Evolutionary conservation across 2,329 filamentous ascomycete genomes (phyloP).

Genomic region (Nakataea oryzae): DNA sequence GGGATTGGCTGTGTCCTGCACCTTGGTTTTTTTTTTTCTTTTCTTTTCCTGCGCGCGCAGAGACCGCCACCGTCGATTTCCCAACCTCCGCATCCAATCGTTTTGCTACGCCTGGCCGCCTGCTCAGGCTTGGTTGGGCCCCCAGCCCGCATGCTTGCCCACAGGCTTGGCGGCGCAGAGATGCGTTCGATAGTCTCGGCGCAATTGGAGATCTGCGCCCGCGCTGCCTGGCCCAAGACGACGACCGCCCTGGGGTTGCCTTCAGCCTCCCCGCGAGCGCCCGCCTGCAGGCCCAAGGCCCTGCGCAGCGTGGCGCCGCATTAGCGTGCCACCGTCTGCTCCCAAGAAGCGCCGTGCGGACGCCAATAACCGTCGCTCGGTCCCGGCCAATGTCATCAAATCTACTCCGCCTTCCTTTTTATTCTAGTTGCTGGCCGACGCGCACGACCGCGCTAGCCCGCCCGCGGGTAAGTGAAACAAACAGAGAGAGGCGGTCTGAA

Average conservation of each 20-base stretch:
- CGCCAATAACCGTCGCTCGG: neutral
- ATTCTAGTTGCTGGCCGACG: neutral
- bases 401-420: neutral
- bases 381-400: neutral
- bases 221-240: neutral
- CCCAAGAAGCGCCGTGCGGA: neutral
- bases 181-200: neutral
- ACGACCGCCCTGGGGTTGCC: neutral
- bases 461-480: neutral
- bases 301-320: neutral
- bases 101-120: neutral
- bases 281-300: neutral
- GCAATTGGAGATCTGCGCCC: neutral
- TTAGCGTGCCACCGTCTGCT: neutral
- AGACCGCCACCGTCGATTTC: neutral
- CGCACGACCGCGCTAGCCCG: too few species aligned
- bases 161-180: neutral
- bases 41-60: neutral
- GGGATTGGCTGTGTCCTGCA: neutral
- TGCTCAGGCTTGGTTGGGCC: neutral
- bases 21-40: too few species aligned
- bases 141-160: neutral
- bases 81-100: neutral
- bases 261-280: neutral
- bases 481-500: neutral